A percentile compares a stretch with the other conserved stretches of the same genome.
Evolutionary conservation across 2,329 filamentous ascomycete species (phyloP).

Genomic region (Magnaporthiopsis rhizophila): DNA sequence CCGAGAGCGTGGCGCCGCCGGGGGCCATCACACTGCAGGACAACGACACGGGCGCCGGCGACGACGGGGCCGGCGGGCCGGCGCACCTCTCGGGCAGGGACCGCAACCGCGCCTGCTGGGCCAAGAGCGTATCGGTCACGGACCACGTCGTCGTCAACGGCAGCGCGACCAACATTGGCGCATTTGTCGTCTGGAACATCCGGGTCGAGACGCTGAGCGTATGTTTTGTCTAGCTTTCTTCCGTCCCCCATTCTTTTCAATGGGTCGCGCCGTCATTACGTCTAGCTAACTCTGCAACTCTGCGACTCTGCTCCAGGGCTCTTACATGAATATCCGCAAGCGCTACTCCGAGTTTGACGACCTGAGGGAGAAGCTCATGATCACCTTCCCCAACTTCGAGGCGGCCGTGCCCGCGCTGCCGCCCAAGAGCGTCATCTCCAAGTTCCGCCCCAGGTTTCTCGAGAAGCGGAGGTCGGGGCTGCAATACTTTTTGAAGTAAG

Average conservation of each 20-base stretch:
- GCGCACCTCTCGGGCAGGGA: slow-evolving; percentile 14
- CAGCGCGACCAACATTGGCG: slow-evolving; percentile 56
- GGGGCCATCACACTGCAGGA: slow-evolving; percentile 55
- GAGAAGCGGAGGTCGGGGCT: slow-evolving; percentile 76
- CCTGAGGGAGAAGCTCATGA: slow-evolving; percentile 63
- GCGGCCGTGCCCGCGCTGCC: slow-evolving; percentile 84
- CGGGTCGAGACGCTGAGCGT: slow-evolving; percentile 79
- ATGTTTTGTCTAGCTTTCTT: slow-evolving; percentile 24
- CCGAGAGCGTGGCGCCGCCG: slow-evolving; percentile 37
- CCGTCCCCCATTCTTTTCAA: not conserved
- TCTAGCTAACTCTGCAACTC: not conserved
- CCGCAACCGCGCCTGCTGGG: slow-evolving; percentile 54
- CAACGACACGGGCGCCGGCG: slow-evolving; percentile 45
- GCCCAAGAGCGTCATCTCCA: slow-evolving; percentile 84
- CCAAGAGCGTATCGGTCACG: slow-evolving; percentile 51
- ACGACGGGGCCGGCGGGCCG: not conserved
- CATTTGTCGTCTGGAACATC: slow-evolving; percentile 94
- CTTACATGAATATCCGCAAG: slow-evolving; percentile 55
- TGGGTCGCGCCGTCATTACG: no score
- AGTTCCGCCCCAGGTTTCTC: slow-evolving; percentile 76
- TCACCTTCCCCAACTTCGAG: slow-evolving; percentile 76
- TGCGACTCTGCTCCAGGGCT: slow-evolving; percentile 41
- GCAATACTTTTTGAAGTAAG: slow-evolving; percentile 89
- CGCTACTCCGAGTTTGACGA: slow-evolving; percentile 93
- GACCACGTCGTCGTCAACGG: slow-evolving; percentile 51